Evolutionary conservation across 768 basidiomycete species (phyloP).

Genomic region (Pleurotus djamor): DNA sequence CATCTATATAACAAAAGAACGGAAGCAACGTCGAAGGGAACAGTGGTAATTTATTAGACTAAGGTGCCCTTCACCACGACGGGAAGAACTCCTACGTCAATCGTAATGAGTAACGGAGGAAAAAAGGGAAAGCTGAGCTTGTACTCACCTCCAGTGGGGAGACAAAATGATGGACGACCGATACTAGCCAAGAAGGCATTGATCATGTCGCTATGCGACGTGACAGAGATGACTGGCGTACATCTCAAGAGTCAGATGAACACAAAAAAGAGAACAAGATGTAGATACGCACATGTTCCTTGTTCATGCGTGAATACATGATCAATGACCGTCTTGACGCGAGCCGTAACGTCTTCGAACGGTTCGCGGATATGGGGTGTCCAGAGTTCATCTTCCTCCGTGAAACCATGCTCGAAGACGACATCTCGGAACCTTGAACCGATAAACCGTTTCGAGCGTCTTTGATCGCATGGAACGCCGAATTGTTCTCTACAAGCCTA

Average conservation of each 20-base stretch:
- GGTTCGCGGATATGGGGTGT: conserved; percentile 52
- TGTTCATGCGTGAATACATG: conserved; percentile 46
- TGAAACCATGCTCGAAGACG: conserved; percentile 52
- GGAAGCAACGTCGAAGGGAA: too few relatives aligned
- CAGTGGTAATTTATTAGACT: too few relatives aligned
- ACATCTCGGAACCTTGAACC: conserved; percentile 46
- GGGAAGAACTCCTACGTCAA: conserved; percentile 18
- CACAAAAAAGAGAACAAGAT: conserved; percentile 16
- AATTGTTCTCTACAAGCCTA: conserved; percentile 69
- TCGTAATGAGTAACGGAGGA: neutral
- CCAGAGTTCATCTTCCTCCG: conserved; percentile 70
- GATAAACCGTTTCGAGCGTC: conserved; percentile 50
- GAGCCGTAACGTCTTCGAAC: conserved; percentile 34
- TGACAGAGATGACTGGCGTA: conserved; percentile 61
- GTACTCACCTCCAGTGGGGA: conserved; percentile 64
- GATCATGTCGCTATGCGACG: conserved; percentile 64
- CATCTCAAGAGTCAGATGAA: neutral
- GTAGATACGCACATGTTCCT: conserved; percentile 34
- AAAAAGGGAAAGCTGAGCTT: neutral
- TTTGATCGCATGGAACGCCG: conserved; percentile 68
- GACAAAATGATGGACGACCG: conserved; percentile 37
- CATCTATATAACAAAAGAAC: too few relatives aligned
- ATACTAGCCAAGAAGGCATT: conserved; percentile 49
- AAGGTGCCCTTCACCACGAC: conserved; percentile 14
- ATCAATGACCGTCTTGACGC: conserved; percentile 54